Conservation (phyloP, 441 rosid species). For the Syzygium malaccense region DNA sequence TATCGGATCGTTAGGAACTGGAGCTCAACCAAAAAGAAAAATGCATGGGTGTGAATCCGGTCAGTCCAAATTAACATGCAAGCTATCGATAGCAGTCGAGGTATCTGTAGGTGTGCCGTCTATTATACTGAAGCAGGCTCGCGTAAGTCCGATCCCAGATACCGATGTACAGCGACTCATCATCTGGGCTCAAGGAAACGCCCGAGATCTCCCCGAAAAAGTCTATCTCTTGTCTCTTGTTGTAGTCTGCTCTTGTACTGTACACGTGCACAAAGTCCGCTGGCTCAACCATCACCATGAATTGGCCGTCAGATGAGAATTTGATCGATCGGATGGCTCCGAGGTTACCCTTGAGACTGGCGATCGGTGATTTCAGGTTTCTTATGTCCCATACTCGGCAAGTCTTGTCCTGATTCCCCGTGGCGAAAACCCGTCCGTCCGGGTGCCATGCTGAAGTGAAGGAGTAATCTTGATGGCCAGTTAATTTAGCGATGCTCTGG, state of each 20-base stretch:
- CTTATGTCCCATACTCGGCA: conserved; percentile 35
- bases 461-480: conserved; percentile 30
- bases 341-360: conserved; percentile 24
- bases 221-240: conserved; percentile 24
- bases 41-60: background rate
- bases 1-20: background rate
- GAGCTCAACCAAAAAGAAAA: background rate
- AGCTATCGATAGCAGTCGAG: conserved; percentile 39
- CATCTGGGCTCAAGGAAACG: conserved; percentile 30
- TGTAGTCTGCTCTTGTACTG: conserved; percentile 18
- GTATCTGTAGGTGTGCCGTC: conserved; percentile 32
- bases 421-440: conserved; percentile 19
- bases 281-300: conserved; percentile 27
- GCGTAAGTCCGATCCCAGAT: conserved; percentile 33
- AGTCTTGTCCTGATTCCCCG: conserved; percentile 33
- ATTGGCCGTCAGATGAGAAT: conserved; percentile 28
- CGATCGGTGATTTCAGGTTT: conserved; percentile 16
- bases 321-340: conserved; percentile 27
- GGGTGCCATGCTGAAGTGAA: conserved; percentile 36
- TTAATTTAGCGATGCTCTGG: conserved; percentile 11
- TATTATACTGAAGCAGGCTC: conserved; percentile 27
- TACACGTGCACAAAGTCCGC: conserved; percentile 33
- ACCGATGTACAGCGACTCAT: conserved; percentile 23
- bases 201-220: conserved; percentile 34
- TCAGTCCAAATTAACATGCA: background rate